Evolutionary conservation across 1,284 basidiomycete genomes (phyloP).

Genomic region (Violaceomyces palustris): DNA sequence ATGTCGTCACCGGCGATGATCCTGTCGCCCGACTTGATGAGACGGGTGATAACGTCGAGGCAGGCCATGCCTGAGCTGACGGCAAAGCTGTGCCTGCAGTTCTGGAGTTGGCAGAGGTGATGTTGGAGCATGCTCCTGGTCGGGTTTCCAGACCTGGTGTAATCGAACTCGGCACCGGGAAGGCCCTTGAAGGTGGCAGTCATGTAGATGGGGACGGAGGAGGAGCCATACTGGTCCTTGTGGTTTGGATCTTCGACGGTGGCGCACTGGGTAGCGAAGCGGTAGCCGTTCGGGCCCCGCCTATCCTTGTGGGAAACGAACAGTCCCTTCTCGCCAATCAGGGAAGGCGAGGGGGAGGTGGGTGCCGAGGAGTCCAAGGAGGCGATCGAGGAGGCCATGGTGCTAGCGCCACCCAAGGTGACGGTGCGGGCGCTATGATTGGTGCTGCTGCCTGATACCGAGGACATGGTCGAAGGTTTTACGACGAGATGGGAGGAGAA

Average conservation of each 20-base stretch:
- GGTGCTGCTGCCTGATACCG: too few species aligned
- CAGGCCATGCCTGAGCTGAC: constrained; percentile 98
- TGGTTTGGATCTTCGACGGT: constrained; percentile 78
- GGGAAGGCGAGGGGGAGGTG: constrained; percentile 27
- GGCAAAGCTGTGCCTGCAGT: constrained; percentile 70
- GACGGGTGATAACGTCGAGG: constrained; percentile 85
- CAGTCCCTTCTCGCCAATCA: constrained; percentile 19
- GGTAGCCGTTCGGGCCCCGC: constrained; percentile 37
- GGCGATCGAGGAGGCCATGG: constrained; percentile 23
- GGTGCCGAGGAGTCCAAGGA: constrained; percentile 30
- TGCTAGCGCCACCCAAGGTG: too few species aligned
- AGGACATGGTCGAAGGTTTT: too few species aligned
- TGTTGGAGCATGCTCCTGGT: constrained; percentile 61
- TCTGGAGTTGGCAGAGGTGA: constrained; percentile 49
- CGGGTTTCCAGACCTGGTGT: constrained; percentile 91
- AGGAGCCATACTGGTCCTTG: constrained; percentile 93
- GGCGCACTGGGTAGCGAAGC: constrained; percentile 75
- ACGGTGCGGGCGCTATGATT: too few species aligned
- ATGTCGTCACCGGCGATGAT: constrained; percentile 95
- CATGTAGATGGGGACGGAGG: constrained; percentile 94
- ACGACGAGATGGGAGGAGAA: too few species aligned
- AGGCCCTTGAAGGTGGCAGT: constrained; percentile 97
- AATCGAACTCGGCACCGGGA: constrained; percentile 78
- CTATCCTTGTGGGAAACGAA: constrained; percentile 33
- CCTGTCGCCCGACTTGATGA: constrained; percentile 89